Percentiles rank a stretch among this genome's conserved stretches.
phyloP scores from a whole-genome alignment of 75 land plant genomes.

The Isoetes taiwanensis region DNA sequence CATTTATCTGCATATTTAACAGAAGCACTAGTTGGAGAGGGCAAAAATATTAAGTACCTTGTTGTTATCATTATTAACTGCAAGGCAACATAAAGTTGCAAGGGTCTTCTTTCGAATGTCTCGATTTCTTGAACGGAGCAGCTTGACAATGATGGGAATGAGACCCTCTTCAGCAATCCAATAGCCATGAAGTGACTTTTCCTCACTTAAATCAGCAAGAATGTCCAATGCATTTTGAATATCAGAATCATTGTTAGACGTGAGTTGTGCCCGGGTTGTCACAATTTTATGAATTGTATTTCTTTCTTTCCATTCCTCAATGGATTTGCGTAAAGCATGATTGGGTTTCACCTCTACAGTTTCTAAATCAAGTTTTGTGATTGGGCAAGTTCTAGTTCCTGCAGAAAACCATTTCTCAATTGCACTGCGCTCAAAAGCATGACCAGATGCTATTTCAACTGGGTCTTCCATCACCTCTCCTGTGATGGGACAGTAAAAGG shows the following conservation, averaged over 20 bases:
- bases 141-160: slow-evolving; percentile 28
- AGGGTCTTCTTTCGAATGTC: slow-evolving; percentile 33
- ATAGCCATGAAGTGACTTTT: slow-evolving; percentile 31
- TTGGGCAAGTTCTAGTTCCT: slow-evolving; percentile 45
- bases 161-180: slow-evolving; percentile 53
- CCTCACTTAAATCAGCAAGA: slow-evolving; percentile 35
- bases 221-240: slow-evolving; percentile 24
- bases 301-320: slow-evolving; percentile 64
- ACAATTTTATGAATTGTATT: slow-evolving; percentile 37
- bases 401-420: slow-evolving; percentile 54
- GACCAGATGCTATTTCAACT: slow-evolving; percentile 56
- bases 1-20: no score
- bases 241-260: slow-evolving; percentile 27
- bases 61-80: slow-evolving; percentile 31
- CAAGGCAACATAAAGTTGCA: slow-evolving; percentile 33
- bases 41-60: no score
- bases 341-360: slow-evolving; percentile 38
- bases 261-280: slow-evolving; percentile 25
- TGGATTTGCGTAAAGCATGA: slow-evolving; percentile 48
- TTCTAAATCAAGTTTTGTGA: slow-evolving; percentile 38
- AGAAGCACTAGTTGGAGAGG: no score
- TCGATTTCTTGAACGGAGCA: slow-evolving; percentile 22
- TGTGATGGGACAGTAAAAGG: slow-evolving; percentile 59
- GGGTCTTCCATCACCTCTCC: slow-evolving; percentile 61
- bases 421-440: slow-evolving; percentile 49